Percentiles rank a stretch among this genome's conserved stretches.
Evolutionary conservation across 2,329 filamentous ascomycete species (phyloP).

Genomic region (Fusarium brachygibbosum): DNA sequence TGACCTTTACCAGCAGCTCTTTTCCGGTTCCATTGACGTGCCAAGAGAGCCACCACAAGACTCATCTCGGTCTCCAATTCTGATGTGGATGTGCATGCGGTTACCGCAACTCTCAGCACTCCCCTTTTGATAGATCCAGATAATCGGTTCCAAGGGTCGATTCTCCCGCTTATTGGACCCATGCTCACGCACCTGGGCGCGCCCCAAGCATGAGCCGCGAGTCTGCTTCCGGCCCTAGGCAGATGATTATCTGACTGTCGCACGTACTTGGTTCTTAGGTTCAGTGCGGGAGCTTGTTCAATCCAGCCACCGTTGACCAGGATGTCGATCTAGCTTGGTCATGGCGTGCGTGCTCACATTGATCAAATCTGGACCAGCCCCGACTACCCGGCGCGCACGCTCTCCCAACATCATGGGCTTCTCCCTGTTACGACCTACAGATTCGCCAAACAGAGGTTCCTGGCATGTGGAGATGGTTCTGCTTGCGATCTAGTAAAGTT

Average conservation of each 20-base stretch:
- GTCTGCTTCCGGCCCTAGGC: slow-evolving; percentile 27
- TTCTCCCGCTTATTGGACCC: slow-evolving; percentile 39
- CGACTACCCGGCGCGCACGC: slow-evolving; percentile 38
- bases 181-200: slow-evolving; percentile 32
- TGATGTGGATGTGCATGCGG: slow-evolving; percentile 32
- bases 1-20: slow-evolving; percentile 38
- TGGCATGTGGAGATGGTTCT: slow-evolving; percentile 46
- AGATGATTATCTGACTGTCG: slow-evolving; percentile 26
- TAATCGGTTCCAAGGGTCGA: slow-evolving; percentile 41
- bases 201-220: slow-evolving; percentile 37
- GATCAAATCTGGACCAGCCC: slow-evolving; percentile 45
- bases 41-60: slow-evolving; percentile 36
- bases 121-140: slow-evolving; percentile 44
- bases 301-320: slow-evolving; percentile 45
- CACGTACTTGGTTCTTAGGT: slow-evolving; percentile 24
- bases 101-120: slow-evolving; percentile 36
- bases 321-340: slow-evolving; percentile 41
- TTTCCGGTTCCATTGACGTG: slow-evolving; percentile 25
- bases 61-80: slow-evolving; percentile 45
- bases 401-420: slow-evolving; percentile 40
- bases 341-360: slow-evolving; percentile 46
- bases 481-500: slow-evolving; percentile 47
- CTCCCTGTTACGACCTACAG: slow-evolving; percentile 42
- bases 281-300: slow-evolving; percentile 40
- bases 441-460: slow-evolving; percentile 47